Base-by-base conservation (phyloP, 129 eudicot species). In the sunflower (Helianthus annuus) region DNA sequence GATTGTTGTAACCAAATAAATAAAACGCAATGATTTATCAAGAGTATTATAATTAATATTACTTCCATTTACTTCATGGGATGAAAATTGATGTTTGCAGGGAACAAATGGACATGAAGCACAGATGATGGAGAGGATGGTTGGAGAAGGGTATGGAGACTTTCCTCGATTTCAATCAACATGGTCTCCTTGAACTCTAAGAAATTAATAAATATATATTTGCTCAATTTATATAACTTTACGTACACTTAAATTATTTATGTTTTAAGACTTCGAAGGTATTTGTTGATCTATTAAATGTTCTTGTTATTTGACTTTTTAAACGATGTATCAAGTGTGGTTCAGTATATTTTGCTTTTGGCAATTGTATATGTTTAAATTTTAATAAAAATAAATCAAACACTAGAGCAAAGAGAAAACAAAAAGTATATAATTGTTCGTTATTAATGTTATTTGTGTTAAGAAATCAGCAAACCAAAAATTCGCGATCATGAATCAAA, bases 31-130 rank as follows among this genome's bases (percentile, higher is more conserved):
- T 19, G 22, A 19, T 19, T 19, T 19, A 19, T 19, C 22, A 19
- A 19, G 0, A 14, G n/a, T 51, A 51, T 8, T 3, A 56, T 19
- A 56, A 32, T 32, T 32, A 56, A 7, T 56, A 3, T 56, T 10
- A 56, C 4, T 17, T 9, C 5, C 75, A 72, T 65, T 78, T 48
- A 79, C 65, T 64, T 48, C 64, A 52, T 72, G 62, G 27, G 54
- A 66, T 79, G 79, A 73, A 13, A 69, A 32, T 8, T 64, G 75
- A 55, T 27, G 17, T 19, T 81, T 81, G 76, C 85, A 91, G 96
- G 92, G 91, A 66, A 79, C 83, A 77, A 81, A 63, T 81, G 84
- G 88, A 69, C 74, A 78, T 77, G 96, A 86, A 76, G 79, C 84
- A 58, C 82, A 76, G 56, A 85, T 79, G 69, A 80, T 82, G 78